Conservation (phyloP, 2,329 filamentous ascomycete species). For the Penicillium glabrum region DNA sequence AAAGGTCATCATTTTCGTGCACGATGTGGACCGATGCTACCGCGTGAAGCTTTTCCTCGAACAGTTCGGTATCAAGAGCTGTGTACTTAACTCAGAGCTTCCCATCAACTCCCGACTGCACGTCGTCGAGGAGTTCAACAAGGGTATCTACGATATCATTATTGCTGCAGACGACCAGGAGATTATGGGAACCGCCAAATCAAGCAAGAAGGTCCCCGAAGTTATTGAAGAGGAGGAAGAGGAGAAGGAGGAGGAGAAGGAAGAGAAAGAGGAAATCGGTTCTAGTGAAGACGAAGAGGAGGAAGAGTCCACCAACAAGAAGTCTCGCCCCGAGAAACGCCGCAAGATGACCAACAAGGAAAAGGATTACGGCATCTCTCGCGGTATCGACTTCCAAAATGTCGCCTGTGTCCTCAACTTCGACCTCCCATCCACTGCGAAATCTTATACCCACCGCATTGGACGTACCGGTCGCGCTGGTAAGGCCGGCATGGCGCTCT, state of each 20-base stretch:
- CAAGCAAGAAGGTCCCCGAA: conserved; percentile 32
- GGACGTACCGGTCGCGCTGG: conserved; percentile 90
- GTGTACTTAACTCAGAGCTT: conserved; percentile 89
- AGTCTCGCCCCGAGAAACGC: conserved; percentile 51
- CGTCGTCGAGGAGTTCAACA: conserved; percentile 96
- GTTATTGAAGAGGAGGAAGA: conserved; percentile 25
- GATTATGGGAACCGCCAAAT: conserved; percentile 61
- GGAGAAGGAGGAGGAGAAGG: conserved; percentile 26
- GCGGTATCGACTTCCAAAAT: conserved; percentile 95
- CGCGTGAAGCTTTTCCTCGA: conserved; percentile 92
- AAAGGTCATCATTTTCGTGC: conserved; percentile 82
- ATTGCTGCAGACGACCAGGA: conserved; percentile 94
- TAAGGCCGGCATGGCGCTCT: conserved; percentile 91
- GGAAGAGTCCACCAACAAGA: conserved; percentile 31
- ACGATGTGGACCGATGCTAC: conserved; percentile 86
- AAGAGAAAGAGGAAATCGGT: conserved; percentile 30
- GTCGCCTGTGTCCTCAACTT: conserved; percentile 96
- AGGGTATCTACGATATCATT: conserved; percentile 94
- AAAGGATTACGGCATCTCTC: conserved; percentile 90
- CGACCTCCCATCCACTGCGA: conserved; percentile 82
- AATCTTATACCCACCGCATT: conserved; percentile 96
- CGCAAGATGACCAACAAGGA: conserved; percentile 69
- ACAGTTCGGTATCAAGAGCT: conserved; percentile 93
- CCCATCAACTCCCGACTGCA: conserved; percentile 91
- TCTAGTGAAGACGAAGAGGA: conserved; percentile 42